phyloP scores from a whole-genome alignment of 257 asterid species.

The Galeopsis tetrahit region DNA sequence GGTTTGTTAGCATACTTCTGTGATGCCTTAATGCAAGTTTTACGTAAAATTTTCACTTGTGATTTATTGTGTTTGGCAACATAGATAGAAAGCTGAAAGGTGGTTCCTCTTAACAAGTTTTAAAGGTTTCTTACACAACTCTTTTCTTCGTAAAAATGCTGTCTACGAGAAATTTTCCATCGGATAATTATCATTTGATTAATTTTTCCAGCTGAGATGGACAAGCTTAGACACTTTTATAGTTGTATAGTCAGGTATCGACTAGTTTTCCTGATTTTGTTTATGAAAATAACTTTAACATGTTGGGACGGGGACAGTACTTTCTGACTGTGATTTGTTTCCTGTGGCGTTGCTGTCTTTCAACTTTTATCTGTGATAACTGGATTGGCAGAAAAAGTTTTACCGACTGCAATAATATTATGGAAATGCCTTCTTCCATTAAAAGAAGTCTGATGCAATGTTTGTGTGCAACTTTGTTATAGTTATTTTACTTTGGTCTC shows the following conservation, averaged over 20 bases:
- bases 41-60: constrained; percentile 1
- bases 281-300: constrained; percentile 19
- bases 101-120: background rate
- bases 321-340: constrained; percentile 6
- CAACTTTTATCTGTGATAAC: background rate
- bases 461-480: background rate
- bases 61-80: background rate
- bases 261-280: constrained; percentile 10
- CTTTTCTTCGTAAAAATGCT: background rate
- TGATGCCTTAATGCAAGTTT: constrained; percentile 11
- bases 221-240: background rate
- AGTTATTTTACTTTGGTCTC: background rate
- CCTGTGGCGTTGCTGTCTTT: constrained; percentile 6
- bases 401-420: background rate
- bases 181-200: background rate
- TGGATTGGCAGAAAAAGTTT: constrained; percentile 16
- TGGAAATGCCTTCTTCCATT: background rate
- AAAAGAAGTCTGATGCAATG: constrained; percentile 5
- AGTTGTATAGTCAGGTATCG: background rate
- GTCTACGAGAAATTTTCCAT: background rate
- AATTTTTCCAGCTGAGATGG: background rate
- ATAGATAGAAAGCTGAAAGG: background rate
- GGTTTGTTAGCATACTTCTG: background rate
- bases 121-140: background rate
- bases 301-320: background rate